Conservation (phyloP, 2,329 filamentous ascomycete species). For the Penicillium sp. region DNA sequence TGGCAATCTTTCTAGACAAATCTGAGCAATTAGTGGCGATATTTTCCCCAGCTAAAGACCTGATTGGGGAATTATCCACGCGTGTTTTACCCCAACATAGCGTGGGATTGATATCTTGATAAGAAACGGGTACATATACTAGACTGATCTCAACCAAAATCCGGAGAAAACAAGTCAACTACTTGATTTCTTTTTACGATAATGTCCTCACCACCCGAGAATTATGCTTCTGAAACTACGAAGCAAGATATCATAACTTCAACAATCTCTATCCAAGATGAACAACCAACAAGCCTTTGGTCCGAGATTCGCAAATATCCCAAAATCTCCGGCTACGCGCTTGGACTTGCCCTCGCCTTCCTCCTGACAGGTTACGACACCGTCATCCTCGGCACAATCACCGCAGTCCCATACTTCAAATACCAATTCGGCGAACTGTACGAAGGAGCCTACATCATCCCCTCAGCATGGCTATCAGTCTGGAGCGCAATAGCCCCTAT, state of each 20-base stretch:
- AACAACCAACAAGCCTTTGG: not conserved
- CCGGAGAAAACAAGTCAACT: not conserved
- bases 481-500: conserved; percentile 46
- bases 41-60: not conserved
- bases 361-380: conserved; percentile 27
- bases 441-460: conserved; percentile 38
- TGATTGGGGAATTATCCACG: not conserved
- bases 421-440: conserved; percentile 36
- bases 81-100: not conserved
- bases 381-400: conserved; percentile 24
- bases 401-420: conserved; percentile 26
- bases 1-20: not conserved
- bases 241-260: not conserved
- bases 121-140: not conserved
- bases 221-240: not conserved
- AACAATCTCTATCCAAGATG: not conserved
- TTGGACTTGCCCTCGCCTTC: conserved; percentile 12
- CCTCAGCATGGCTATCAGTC: conserved; percentile 48
- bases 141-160: not conserved
- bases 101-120: not conserved
- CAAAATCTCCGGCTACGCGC: conserved; percentile 13
- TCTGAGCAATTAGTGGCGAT: not conserved
- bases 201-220: not conserved
- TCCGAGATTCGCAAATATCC: conserved; percentile 15
- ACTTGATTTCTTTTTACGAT: not conserved